Conservation (phyloP, 345 rosid genomes). For the Gossypium bickii region DNA sequence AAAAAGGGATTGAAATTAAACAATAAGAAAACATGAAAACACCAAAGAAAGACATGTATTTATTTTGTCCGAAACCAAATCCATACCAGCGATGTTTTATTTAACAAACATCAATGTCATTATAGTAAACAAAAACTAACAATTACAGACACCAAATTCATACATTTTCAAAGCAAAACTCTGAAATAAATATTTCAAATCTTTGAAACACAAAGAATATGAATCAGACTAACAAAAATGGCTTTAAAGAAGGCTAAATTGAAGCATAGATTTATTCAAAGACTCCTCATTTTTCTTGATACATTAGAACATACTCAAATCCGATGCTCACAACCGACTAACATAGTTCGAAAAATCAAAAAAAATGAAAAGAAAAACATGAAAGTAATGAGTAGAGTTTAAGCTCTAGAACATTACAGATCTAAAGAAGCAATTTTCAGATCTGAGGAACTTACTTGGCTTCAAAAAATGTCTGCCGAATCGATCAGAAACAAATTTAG, state of each 20-base stretch:
- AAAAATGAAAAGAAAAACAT: conserved; percentile 10
- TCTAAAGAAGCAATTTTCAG: conserved; percentile 39
- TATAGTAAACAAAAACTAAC: background rate
- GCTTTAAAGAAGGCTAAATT: background rate
- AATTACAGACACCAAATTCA: background rate
- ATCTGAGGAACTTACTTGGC: conserved; percentile 67
- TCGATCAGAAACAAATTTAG: conserved; percentile 24
- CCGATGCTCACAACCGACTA: background rate
- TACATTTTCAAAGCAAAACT: background rate
- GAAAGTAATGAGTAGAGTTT: conserved; percentile 14
- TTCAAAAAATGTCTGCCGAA: conserved; percentile 24
- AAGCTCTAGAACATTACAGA: conserved; percentile 24
- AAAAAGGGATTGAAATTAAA: conserved; percentile 2
- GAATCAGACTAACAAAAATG: background rate
- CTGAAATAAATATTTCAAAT: background rate
- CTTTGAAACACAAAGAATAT: background rate
- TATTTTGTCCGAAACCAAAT: background rate
- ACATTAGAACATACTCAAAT: background rate
- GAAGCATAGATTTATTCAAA: background rate
- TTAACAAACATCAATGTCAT: background rate
- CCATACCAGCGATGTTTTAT: background rate
- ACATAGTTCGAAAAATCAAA: background rate
- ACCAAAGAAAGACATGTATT: conserved; percentile 16
- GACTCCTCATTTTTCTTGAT: background rate
- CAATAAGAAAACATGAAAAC: background rate